Percentiles rank a stretch among this genome's conserved stretches.
Evolutionary conservation across 1,284 basidiomycete genomes (phyloP).

Genomic region (Vanrija pseudolonga): DNA sequence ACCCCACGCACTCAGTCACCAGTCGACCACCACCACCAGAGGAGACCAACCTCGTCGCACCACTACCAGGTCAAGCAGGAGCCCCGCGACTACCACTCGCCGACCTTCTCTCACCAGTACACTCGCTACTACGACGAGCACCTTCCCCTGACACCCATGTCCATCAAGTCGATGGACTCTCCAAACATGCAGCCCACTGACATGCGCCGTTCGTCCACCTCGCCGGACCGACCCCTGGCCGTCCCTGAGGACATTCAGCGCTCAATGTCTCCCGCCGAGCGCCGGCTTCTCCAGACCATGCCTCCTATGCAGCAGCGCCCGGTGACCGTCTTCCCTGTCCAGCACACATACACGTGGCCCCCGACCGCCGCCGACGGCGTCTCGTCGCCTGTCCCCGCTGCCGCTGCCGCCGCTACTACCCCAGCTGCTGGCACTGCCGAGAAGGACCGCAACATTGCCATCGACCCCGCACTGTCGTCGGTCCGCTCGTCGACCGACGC

Average conservation of each 20-base stretch:
- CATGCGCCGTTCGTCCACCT: conserved; percentile 5
- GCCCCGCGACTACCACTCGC: conserved; percentile 5
- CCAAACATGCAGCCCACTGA: conserved; percentile 11
- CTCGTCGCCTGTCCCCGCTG: no score
- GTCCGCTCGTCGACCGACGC: conserved; percentile 20
- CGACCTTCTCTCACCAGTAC: not conserved
- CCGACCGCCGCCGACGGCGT: conserved; percentile 1
- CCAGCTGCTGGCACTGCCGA: not conserved
- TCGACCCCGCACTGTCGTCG: conserved; percentile 35
- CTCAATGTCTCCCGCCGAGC: conserved; percentile 16
- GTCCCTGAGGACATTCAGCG: not conserved
- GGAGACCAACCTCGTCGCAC: not conserved
- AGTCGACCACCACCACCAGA: not conserved
- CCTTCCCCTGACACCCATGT: conserved; percentile 9
- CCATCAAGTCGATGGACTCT: conserved; percentile 4
- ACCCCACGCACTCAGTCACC: not conserved
- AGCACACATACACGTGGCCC: conserved; percentile 19
- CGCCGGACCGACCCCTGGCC: not conserved
- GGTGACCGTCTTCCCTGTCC: conserved; percentile 27
- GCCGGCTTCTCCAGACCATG: conserved; percentile 18
- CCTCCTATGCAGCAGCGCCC: conserved; percentile 7
- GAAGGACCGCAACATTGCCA: conserved; percentile 13
- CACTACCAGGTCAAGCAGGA: conserved; percentile 2
- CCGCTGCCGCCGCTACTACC: no score
- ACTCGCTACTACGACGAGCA: conserved; percentile 4